A percentile compares a stretch with the other conserved stretches of the same genome.
phyloP scores from a whole-genome alignment of 2,329 filamentous ascomycete species.

The Xylaria sp. region DNA sequence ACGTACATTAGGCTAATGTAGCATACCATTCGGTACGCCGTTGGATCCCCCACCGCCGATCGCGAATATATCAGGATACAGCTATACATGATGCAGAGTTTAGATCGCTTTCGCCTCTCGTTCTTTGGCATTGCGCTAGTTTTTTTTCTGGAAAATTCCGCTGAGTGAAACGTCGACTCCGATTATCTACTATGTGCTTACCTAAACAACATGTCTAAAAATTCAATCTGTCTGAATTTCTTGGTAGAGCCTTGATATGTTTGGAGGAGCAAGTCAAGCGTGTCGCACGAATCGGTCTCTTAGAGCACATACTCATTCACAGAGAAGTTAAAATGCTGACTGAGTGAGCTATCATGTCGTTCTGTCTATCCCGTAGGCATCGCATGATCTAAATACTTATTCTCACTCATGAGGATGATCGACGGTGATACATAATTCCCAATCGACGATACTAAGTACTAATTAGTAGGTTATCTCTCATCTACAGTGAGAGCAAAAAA shows the following conservation, averaged over 20 bases:
- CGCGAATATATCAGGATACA: conserved; percentile 5
- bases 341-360: too few species aligned
- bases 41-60: conserved; percentile 1
- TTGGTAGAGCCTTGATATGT: too few species aligned
- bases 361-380: too few species aligned
- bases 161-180: background rate
- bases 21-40: conserved; percentile 2
- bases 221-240: too few species aligned
- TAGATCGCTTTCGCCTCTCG: background rate
- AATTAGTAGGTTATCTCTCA: too few species aligned
- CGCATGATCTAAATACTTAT: too few species aligned
- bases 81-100: background rate
- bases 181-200: background rate
- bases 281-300: too few species aligned
- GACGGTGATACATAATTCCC: conserved; percentile 20
- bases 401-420: conserved; percentile 8
- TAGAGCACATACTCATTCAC: too few species aligned
- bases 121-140: background rate
- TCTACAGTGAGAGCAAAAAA: too few species aligned
- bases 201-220: background rate
- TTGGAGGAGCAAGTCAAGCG: too few species aligned
- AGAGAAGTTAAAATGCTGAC: too few species aligned
- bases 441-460: conserved; percentile 25
- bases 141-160: conserved; percentile 1
- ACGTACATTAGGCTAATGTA: conserved; percentile 27